A percentile compares a stretch with the other conserved stretches of the same genome.
Evolutionary conservation across 2,329 filamentous ascomycete genomes (phyloP).

Genomic region (Sporothrix curviconia): DNA sequence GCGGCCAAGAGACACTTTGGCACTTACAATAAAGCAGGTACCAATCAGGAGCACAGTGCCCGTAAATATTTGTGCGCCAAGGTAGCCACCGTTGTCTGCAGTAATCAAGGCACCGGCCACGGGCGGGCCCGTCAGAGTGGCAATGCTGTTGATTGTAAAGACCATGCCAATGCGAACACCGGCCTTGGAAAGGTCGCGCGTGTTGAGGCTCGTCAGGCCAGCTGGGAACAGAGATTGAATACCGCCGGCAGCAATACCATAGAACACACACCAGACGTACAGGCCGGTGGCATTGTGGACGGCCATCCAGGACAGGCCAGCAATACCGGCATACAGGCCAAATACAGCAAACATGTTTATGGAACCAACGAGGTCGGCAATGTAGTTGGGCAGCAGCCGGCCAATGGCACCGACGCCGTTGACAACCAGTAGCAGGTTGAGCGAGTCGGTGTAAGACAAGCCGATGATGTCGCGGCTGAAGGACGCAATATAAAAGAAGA

Average conservation of each 20-base stretch:
- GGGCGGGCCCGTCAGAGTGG: slow-evolving; percentile 46
- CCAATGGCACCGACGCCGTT: slow-evolving; percentile 57
- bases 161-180: slow-evolving; percentile 54
- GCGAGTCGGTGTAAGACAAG: slow-evolving; percentile 42
- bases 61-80: slow-evolving; percentile 44
- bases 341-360: slow-evolving; percentile 55
- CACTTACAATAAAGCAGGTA: slow-evolving; percentile 31
- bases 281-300: slow-evolving; percentile 44
- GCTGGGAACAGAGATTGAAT: slow-evolving; percentile 63
- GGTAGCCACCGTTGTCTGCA: slow-evolving; percentile 34
- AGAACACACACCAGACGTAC: slow-evolving; percentile 57
- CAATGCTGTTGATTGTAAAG: slow-evolving; percentile 49
- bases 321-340: slow-evolving; percentile 34
- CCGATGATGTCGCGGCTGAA: slow-evolving; percentile 39
- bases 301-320: slow-evolving; percentile 52
- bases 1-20: slow-evolving; percentile 34
- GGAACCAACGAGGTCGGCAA: slow-evolving; percentile 53
- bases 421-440: slow-evolving; percentile 57
- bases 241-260: slow-evolving; percentile 57
- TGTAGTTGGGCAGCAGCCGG: slow-evolving; percentile 49
- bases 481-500: slow-evolving; percentile 52
- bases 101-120: slow-evolving; percentile 45
- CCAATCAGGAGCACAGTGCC: slow-evolving; percentile 39
- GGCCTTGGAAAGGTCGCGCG: slow-evolving; percentile 40
- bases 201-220: slow-evolving; percentile 48